Percentiles rank a stretch among this genome's conserved stretches.
These are phyloP conservation scores for Borovskyia barvae DNA, from an alignment of 208 protist species.

Conservation along the genomic window DNA sequence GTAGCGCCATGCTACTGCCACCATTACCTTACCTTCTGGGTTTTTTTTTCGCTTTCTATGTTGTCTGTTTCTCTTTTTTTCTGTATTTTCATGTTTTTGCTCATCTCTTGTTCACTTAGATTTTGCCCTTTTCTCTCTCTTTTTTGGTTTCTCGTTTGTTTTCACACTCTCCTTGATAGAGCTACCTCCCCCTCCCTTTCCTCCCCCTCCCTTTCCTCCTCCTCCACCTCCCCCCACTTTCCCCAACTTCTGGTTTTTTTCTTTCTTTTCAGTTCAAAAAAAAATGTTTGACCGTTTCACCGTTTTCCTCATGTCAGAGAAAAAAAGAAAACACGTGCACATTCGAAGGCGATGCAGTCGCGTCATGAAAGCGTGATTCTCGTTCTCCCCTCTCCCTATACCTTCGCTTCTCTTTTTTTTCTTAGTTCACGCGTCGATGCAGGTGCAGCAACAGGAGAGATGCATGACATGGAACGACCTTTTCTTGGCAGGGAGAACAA, in stretches of 20 bases:
- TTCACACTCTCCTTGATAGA: conserved; percentile 6
- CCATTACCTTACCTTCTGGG: no score
- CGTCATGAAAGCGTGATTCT: no score
- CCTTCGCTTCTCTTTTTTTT: not conserved
- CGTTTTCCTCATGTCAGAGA: no score
- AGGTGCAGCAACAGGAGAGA: no score
- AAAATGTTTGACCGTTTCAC: not conserved
- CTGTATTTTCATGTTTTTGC: not conserved
- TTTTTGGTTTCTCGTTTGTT: conserved; percentile 17
- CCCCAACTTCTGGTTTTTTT: not conserved
- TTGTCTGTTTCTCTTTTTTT: not conserved
- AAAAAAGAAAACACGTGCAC: no score
- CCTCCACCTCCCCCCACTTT: not conserved
- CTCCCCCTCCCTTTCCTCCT: not conserved
- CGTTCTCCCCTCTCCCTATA: not conserved
- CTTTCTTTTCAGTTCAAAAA: not conserved
- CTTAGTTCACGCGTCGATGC: no score
- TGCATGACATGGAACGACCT: no score
- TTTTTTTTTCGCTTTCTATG: not conserved
- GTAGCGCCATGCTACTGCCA: not conserved
- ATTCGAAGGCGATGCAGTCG: no score
- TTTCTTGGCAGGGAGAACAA: no score
- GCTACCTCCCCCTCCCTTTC: not conserved
- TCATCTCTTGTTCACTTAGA: conserved; percentile 5
- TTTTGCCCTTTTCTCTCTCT: not conserved